Percentiles rank a stretch among this genome's conserved stretches.
Conservation (phyloP, 306 rosid species). For the Vigna trinervia region DNA sequence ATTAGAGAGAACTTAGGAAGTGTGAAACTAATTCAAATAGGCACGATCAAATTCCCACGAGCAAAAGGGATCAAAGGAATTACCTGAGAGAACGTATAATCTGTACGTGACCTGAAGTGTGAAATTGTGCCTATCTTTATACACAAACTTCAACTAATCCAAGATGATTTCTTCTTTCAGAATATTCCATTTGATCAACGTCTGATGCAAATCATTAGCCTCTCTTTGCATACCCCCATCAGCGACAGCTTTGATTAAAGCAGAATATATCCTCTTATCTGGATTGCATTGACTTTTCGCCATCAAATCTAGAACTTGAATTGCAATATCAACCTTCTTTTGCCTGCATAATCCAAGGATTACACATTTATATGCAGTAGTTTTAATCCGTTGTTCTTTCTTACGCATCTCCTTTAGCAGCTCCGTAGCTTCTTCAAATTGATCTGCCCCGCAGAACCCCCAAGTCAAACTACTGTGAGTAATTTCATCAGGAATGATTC, state of each 20-base stretch:
- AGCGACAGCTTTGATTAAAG: constrained; percentile 67
- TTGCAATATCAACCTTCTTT: constrained; percentile 66
- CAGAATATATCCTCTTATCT: constrained; percentile 56
- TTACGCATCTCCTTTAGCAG: constrained; percentile 57
- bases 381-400: constrained; percentile 52
- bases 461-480: constrained; percentile 70
- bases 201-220: constrained; percentile 72
- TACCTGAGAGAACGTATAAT: constrained; percentile 41
- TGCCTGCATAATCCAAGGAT: constrained; percentile 73
- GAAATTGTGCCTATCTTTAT: constrained; percentile 45
- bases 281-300: constrained; percentile 61
- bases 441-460: constrained; percentile 64
- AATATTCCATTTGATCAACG: constrained; percentile 65
- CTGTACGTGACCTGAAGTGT: constrained; percentile 35
- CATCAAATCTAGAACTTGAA: constrained; percentile 84
- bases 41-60: constrained; percentile 26
- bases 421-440: constrained; percentile 66
- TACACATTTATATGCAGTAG: constrained; percentile 57
- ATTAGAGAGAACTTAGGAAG: neutral
- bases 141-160: constrained; percentile 42
- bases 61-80: constrained; percentile 31
- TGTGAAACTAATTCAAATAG: constrained; percentile 4
- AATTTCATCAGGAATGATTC: constrained; percentile 74
- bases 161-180: constrained; percentile 48
- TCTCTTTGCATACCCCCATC: constrained; percentile 77